Percentiles rank a stretch among this genome's conserved stretches.
Conservation (phyloP, 768 basidiomycete species). For the Rickenella mellea region DNA sequence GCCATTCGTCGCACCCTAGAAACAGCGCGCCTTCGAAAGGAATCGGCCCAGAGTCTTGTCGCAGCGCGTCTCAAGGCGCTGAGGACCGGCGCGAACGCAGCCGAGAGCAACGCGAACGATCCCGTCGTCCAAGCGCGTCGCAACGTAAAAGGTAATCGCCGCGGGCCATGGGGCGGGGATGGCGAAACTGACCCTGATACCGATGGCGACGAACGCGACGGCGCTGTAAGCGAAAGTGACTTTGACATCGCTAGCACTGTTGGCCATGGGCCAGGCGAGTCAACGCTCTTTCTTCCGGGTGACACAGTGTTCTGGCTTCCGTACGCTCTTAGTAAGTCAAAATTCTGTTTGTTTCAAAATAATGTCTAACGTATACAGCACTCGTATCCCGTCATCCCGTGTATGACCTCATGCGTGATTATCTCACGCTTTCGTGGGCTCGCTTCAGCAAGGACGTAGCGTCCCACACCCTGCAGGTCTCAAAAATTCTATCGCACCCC, state of each 20-base stretch:
- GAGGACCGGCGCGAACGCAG: constrained; percentile 42
- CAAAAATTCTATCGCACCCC: constrained; percentile 79
- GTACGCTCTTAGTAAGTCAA: constrained; percentile 71
- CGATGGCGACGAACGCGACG: constrained; percentile 64
- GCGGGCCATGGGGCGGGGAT: constrained; percentile 58
- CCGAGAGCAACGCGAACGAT: constrained; percentile 35
- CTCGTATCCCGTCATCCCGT: constrained; percentile 89
- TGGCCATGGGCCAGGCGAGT: constrained; percentile 78
- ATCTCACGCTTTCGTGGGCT: constrained; percentile 91
- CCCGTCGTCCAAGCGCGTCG: constrained; percentile 49
- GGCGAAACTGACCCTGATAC: constrained; percentile 55
- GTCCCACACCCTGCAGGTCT: constrained; percentile 84
- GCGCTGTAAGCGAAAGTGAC: constrained; percentile 76
- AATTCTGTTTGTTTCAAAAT: constrained; percentile 7
- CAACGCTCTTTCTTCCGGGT: constrained; percentile 79
- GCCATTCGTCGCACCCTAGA: constrained; percentile 82
- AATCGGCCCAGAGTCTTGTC: constrained; percentile 67
- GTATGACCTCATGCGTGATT: constrained; percentile 93
- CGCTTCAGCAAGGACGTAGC: constrained; percentile 91
- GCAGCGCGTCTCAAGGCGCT: constrained; percentile 59
- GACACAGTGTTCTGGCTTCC: constrained; percentile 95
- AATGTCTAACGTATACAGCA: constrained; percentile 30
- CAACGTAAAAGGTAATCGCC: constrained; percentile 44
- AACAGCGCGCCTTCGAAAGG: constrained; percentile 67
- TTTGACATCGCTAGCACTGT: constrained; percentile 70